phyloP scores from a whole-genome alignment of 2,329 filamentous ascomycete genomes.

The Cordyceps cateniannulata region DNA sequence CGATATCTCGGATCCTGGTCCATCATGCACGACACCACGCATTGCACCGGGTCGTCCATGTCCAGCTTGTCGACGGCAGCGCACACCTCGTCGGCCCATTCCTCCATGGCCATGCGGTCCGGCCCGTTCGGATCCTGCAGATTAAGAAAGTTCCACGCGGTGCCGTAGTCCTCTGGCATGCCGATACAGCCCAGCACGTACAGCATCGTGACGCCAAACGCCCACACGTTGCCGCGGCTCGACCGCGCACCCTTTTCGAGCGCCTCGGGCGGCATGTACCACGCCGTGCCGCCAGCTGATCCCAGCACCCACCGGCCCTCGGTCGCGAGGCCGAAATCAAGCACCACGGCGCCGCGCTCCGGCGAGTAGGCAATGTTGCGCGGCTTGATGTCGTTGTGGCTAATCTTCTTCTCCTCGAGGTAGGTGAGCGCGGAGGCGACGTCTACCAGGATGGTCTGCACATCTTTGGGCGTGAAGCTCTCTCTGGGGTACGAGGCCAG shows the following conservation, averaged over 20 bases:
- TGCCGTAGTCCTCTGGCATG: not conserved
- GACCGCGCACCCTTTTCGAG: not conserved
- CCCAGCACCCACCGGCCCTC: constrained; percentile 25
- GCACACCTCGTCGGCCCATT: not conserved
- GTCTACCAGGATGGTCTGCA: not conserved
- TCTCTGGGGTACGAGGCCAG: not conserved
- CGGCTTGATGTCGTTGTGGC: constrained; percentile 18
- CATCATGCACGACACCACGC: not conserved
- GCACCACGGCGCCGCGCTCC: constrained; percentile 13
- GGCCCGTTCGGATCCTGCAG: not conserved
- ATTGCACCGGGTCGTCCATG: not conserved
- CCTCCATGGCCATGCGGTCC: not conserved
- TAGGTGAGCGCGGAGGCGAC: constrained; percentile 10
- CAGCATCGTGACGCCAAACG: constrained; percentile 15
- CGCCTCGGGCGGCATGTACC: constrained; percentile 8
- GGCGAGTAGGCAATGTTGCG: constrained; percentile 14
- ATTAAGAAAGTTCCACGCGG: not conserved
- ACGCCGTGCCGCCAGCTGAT: constrained; percentile 1
- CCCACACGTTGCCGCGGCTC: constrained; percentile 9
- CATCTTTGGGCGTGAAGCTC: not conserved
- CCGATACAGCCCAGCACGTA: constrained; percentile 10
- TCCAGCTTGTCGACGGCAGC: not conserved
- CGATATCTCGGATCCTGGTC: not conserved
- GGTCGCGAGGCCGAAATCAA: constrained; percentile 13
- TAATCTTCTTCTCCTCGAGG: constrained; percentile 5